A percentile compares a stretch with the other conserved stretches of the same genome.
phyloP scores from a whole-genome alignment of 768 basidiomycete genomes.

The Zangia roseola region DNA sequence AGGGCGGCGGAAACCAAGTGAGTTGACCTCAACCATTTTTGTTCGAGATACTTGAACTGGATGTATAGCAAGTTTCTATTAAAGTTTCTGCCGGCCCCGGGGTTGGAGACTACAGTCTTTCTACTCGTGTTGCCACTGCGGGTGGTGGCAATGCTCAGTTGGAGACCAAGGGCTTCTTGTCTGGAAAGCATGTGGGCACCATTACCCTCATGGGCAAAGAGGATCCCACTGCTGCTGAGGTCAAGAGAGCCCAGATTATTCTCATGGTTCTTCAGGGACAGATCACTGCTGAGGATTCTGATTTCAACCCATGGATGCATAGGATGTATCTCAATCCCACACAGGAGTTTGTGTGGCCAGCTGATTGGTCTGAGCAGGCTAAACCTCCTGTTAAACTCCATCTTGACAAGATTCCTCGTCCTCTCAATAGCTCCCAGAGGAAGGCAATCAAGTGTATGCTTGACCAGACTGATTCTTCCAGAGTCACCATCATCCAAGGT shows the following conservation, averaged over 20 bases:
- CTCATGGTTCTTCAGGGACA: conserved; percentile 37
- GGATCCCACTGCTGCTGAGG: conserved; percentile 58
- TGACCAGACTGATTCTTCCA: conserved; percentile 28
- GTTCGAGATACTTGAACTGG: neutral
- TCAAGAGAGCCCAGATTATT: conserved; percentile 33
- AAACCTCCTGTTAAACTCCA: conserved; percentile 18
- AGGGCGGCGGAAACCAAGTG: conserved; percentile 38
- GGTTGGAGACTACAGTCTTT: conserved; percentile 23
- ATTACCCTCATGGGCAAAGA: conserved; percentile 56
- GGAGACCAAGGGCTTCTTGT: conserved; percentile 19
- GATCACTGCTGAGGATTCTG: conserved; percentile 21
- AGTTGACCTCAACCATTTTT: conserved; percentile 2
- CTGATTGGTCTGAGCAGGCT: conserved; percentile 26
- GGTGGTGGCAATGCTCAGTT: conserved; percentile 21
- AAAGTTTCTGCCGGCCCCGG: conserved; percentile 20
- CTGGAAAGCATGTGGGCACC: conserved; percentile 30
- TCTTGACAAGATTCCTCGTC: conserved; percentile 18
- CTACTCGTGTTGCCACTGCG: conserved; percentile 19
- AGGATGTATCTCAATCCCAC: conserved; percentile 33
- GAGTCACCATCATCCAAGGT: conserved; percentile 42
- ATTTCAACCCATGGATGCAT: conserved; percentile 38
- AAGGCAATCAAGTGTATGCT: conserved; percentile 40
- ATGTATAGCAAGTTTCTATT: conserved; percentile 17
- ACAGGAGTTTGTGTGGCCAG: conserved; percentile 38
- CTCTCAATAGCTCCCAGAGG: conserved; percentile 41